Evolutionary conservation across 805 yeast genomes (phyloP).

Genomic region (Phaffomyces thermotolerans): DNA sequence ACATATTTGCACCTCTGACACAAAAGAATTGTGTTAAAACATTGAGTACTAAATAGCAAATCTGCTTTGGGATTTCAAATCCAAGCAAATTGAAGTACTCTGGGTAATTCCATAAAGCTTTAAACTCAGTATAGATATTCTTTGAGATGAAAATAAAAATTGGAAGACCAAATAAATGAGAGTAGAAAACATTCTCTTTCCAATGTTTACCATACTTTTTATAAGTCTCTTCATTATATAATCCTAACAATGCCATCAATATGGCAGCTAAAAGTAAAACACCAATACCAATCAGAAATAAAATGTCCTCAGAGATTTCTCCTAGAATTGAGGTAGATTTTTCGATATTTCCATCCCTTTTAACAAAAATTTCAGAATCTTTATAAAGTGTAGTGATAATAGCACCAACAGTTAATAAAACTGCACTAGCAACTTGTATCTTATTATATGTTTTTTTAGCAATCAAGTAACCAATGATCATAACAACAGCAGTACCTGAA

Average conservation of each 20-base stretch:
- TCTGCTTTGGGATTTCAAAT: conserved; percentile 20
- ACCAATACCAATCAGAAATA: conserved; percentile 24
- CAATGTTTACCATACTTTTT: conserved; percentile 48
- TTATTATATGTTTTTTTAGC: conserved; percentile 39
- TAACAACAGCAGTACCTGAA: conserved; percentile 51
- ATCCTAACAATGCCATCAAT: conserved; percentile 49
- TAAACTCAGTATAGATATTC: conserved; percentile 27
- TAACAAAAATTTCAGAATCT: conserved; percentile 21
- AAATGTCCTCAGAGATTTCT: conserved; percentile 10
- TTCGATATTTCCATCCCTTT: conserved; percentile 11
- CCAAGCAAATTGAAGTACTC: conserved; percentile 16
- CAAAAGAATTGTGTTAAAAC: conserved; percentile 53
- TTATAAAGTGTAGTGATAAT: conserved; percentile 32
- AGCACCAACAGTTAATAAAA: conserved; percentile 48
- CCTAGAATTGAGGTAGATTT: neutral
- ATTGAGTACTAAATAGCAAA: conserved; percentile 33
- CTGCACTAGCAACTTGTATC: conserved; percentile 42
- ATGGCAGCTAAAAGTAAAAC: conserved; percentile 42
- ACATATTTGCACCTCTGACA: conserved; percentile 57
- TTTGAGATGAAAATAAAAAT: conserved; percentile 35
- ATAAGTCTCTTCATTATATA: conserved; percentile 47
- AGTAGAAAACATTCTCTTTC: conserved; percentile 59
- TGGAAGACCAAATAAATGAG: conserved; percentile 50
- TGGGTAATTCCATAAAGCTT: conserved; percentile 16
- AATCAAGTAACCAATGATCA: conserved; percentile 43